Percentiles rank a stretch among this genome's conserved stretches.
phyloP scores from a whole-genome alignment of 2,329 filamentous ascomycete species.

The Emydomyces testavorans region DNA sequence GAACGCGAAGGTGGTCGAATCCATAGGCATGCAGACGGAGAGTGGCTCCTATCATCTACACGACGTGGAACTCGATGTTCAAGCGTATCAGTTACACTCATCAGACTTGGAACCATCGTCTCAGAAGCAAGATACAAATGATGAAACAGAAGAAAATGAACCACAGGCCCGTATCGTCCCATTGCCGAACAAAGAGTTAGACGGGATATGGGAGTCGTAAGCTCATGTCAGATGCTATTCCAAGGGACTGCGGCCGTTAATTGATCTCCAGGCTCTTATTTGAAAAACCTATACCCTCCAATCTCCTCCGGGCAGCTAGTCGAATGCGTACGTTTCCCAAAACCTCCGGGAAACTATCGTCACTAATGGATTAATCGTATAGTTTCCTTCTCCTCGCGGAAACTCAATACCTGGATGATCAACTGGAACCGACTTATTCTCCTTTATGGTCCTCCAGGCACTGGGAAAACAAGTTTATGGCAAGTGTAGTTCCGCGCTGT shows the following conservation, averaged over 20 bases:
- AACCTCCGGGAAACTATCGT: neutral
- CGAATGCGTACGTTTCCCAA: slow-evolving; percentile 27
- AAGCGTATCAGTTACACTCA: slow-evolving; percentile 31
- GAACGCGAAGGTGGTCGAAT: slow-evolving; percentile 31
- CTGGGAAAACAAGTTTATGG: slow-evolving; percentile 56
- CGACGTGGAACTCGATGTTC: slow-evolving; percentile 33
- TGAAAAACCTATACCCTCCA: slow-evolving; percentile 32
- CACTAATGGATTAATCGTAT: neutral
- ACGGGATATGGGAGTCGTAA: slow-evolving; percentile 37
- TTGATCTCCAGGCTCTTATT: slow-evolving; percentile 30
- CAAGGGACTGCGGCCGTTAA: neutral
- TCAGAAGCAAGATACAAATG: slow-evolving; percentile 14
- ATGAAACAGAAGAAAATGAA: slow-evolving; percentile 19
- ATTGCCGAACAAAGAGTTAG: slow-evolving; percentile 32
- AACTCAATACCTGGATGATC: slow-evolving; percentile 29
- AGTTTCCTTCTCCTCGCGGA: slow-evolving; percentile 26
- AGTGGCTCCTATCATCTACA: slow-evolving; percentile 23
- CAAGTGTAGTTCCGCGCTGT: slow-evolving; percentile 7
- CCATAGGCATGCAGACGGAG: slow-evolving; percentile 22
- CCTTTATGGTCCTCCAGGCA: slow-evolving; percentile 87
- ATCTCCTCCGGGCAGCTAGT: slow-evolving; percentile 31
- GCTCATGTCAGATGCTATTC: slow-evolving; percentile 2
- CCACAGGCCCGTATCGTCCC: slow-evolving; percentile 25
- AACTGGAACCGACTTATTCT: slow-evolving; percentile 51
- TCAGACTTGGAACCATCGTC: slow-evolving; percentile 14